phyloP scores from a whole-genome alignment of 1,284 basidiomycete genomes.

The Cutaneotrichosporon sp. region DNA sequence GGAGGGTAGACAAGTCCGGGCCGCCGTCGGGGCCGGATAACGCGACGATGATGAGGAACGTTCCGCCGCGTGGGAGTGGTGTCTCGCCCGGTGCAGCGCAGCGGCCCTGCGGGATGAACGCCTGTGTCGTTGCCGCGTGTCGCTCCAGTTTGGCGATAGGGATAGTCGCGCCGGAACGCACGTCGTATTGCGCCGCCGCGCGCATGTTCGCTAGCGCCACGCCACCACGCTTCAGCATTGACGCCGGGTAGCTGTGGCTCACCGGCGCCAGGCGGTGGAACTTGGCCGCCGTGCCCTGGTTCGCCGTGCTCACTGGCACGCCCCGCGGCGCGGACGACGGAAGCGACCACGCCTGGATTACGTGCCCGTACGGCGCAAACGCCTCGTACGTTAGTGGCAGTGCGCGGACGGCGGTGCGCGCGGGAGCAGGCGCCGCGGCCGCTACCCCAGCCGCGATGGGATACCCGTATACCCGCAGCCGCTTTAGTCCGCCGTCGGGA shows the following conservation, averaged over 20 bases:
- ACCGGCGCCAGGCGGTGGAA: slow-evolving; percentile 77
- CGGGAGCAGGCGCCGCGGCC: slow-evolving; percentile 1
- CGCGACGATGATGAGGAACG: slow-evolving; percentile 78
- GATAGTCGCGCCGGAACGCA: slow-evolving; percentile 52
- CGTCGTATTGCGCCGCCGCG: slow-evolving; percentile 52
- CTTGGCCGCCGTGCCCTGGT: slow-evolving; percentile 80
- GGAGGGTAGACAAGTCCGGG: slow-evolving; percentile 63
- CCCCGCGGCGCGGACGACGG: slow-evolving; percentile 49
- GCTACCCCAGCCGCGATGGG: slow-evolving; percentile 44
- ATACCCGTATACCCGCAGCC: slow-evolving; percentile 74
- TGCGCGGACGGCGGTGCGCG: slow-evolving; percentile 46
- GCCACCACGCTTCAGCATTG: slow-evolving; percentile 44
- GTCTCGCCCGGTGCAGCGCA: slow-evolving; percentile 48
- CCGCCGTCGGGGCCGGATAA: slow-evolving; percentile 63
- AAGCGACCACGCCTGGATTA: slow-evolving; percentile 64
- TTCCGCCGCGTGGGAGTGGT: slow-evolving; percentile 51
- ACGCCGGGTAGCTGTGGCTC: slow-evolving; percentile 59
- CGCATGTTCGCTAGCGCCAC: slow-evolving; percentile 68
- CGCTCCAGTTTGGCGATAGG: slow-evolving; percentile 42
- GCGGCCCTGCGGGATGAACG: slow-evolving; percentile 78
- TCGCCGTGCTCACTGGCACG: slow-evolving; percentile 64
- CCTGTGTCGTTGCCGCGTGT: slow-evolving; percentile 55
- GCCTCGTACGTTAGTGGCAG: slow-evolving; percentile 74
- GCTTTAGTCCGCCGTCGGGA: slow-evolving; percentile 94
- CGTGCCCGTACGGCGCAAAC: slow-evolving; percentile 77